Base-by-base conservation (phyloP, 805 yeast species). In the Lachancea fermentati region DNA sequence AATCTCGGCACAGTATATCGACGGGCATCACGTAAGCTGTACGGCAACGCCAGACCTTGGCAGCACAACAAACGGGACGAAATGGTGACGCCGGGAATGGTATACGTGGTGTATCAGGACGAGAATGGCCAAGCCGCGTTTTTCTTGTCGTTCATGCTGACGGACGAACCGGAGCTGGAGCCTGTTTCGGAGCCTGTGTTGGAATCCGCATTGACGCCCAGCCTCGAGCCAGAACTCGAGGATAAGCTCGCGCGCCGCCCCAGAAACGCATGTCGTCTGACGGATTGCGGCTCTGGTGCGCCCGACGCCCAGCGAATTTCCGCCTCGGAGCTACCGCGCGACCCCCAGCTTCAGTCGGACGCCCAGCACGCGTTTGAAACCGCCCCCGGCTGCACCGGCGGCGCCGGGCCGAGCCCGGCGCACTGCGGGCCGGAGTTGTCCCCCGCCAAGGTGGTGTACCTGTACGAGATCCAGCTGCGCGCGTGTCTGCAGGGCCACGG, bases 381-480 rank as follows among this genome's bases (percentile, higher is more conserved):
- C n/a, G n/a, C n/a, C n/a, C n/a, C n/a, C n/a, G n/a, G n/a, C n/a
- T n/a, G n/a, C n/a, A n/a, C n/a, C n/a, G n/a, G n/a, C n/a, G n/a
- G n/a, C n/a, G n/a, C n/a, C n/a, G n/a, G n/a, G n/a, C n/a, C n/a
- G n/a, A n/a, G n/a, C n/a, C n/a, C n/a, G n/a, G n/a, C n/a, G n/a
- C n/a, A n/a, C n/a, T n/a, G n/a, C n/a, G n/a, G n/a, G n/a, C n/a
- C n/a, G n/a, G n/a, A n/a, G n/a, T n/a, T n/a, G n/a, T n/a, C n/a
- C n/a, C n/a, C n/a, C 5, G 39, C 43, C 13, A 22, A 26, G 11
- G 57, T 59, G n/a, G 37, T 60, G n/a, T 60, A 57, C 41, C 41
- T 60, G 15, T 58, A 58, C 45, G 65, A 60, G 31, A 49, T 60
- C 19, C 65, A 60, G 31, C 35, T 57, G n/a, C 30, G 43, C 5